Evolutionary conservation across 225 moss, liverwort and hornwort genomes (phyloP).

Genomic region (Straminergon stramineum): DNA sequence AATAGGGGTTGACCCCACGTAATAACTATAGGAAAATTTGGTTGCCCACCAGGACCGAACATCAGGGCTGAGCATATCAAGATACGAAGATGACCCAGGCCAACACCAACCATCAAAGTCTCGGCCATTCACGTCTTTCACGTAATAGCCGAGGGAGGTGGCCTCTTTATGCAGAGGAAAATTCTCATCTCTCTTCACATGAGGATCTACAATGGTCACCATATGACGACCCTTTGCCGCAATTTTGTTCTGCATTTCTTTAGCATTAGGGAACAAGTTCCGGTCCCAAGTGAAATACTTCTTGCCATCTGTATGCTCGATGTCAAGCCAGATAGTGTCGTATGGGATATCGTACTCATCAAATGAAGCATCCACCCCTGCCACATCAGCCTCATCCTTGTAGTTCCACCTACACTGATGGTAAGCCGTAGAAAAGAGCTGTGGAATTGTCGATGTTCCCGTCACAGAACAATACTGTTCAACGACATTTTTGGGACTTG

Average conservation of each 20-base stretch:
- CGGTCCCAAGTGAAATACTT: constrained; percentile 95
- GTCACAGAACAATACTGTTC: constrained; percentile 84
- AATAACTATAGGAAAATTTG: constrained; percentile 64
- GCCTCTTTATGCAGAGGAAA: constrained; percentile 85
- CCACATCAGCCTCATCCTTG: constrained; percentile 95
- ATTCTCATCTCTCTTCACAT: constrained; percentile 85
- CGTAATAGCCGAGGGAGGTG: constrained; percentile 67
- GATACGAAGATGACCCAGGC: constrained; percentile 91
- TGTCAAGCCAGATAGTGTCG: constrained; percentile 96
- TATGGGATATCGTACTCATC: constrained; percentile 95
- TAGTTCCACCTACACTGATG: constrained; percentile 99
- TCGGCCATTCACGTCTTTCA: constrained; percentile 62
- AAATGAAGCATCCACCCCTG: constrained; percentile 74
- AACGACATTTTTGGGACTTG: constrained; percentile 87
- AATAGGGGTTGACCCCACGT: constrained; percentile 76
- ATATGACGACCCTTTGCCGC: constrained; percentile 95
- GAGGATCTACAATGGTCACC: constrained; percentile 99
- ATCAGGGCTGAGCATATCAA: constrained; percentile 82
- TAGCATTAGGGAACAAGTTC: constrained; percentile 70
- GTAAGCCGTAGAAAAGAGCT: constrained; percentile 82
- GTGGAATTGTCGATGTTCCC: constrained; percentile 77
- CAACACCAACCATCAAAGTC: constrained; percentile 99
- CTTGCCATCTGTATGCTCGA: constrained; percentile 96
- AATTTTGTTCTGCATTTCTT: constrained; percentile 91
- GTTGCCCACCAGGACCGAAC: constrained; percentile 93